phyloP scores from a whole-genome alignment of 345 rosid species.

The Hevea brasiliensis region DNA sequence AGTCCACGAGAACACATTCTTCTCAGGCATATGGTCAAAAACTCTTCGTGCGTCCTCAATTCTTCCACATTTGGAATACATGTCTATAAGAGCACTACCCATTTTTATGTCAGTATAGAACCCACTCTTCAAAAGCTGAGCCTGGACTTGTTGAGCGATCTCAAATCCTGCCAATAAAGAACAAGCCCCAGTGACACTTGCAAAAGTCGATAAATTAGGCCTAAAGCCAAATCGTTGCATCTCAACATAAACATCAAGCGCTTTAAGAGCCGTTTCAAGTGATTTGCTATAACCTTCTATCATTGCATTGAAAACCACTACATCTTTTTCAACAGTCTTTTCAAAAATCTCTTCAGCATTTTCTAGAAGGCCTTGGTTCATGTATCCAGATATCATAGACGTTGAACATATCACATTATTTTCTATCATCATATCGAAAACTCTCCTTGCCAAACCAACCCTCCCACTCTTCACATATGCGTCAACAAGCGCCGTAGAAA shows the following conservation, averaged over 20 bases:
- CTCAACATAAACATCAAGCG: conserved; percentile 53
- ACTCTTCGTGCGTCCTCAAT: conserved; percentile 56
- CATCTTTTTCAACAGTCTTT: conserved; percentile 53
- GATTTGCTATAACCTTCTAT: conserved; percentile 86
- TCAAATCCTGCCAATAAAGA: conserved; percentile 61
- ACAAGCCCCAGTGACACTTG: conserved; percentile 83
- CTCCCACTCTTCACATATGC: conserved; percentile 68
- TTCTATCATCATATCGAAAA: conserved; percentile 68
- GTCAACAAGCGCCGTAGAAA: conserved; percentile 71
- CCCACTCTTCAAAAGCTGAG: conserved; percentile 64
- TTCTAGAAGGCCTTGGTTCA: conserved; percentile 56
- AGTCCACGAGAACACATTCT: conserved; percentile 88
- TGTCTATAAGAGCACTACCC: conserved; percentile 88
- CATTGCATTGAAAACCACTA: conserved; percentile 90
- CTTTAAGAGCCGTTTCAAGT: conserved; percentile 49
- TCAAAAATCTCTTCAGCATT: conserved; percentile 68
- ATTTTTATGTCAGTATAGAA: conserved; percentile 52
- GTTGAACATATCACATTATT: conserved; percentile 74
- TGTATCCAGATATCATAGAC: conserved; percentile 85
- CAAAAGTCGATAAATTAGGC: conserved; percentile 74
- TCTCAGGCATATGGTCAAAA: conserved; percentile 62
- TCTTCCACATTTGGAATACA: conserved; percentile 87
- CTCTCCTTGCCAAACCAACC: conserved; percentile 61
- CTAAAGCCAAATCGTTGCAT: conserved; percentile 60
- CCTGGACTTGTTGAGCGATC: conserved; percentile 69